Evolutionary conservation across 2,329 filamentous ascomycete genomes (phyloP), one percentile per base, ranked within the genome.

Genomic region (Cordyceps pruinosa): DNA sequence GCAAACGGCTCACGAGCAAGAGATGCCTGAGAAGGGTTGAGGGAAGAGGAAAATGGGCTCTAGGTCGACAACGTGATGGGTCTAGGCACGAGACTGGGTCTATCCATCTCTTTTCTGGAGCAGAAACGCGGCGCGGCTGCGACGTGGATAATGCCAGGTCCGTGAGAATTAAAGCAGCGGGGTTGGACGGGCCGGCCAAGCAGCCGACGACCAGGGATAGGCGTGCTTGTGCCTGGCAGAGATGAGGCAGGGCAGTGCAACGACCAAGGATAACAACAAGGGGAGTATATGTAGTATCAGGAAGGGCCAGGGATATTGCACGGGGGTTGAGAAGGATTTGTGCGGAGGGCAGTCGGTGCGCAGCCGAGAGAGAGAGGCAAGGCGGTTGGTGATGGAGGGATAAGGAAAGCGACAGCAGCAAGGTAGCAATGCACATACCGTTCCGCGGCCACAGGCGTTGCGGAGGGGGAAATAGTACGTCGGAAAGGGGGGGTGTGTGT

Each of bases 81-180:
- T 55, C 42, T n/a, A 47, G 52, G 52, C 32, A 55, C 34, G 45
- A 48, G 52, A 55, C 42, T 55, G 52, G 52, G 52, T 47, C 52
- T 26, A n/a, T 23, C 51, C 32, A 46, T 47, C 51, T 46, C 41
- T 53, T 53, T 54, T 26, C 21, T 47, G 45, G 51, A 34, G 51
- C 19, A 54, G 41, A 35, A 54, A 46, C 23, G 49, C 51, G 52
- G 41, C 52, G 42, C 52, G 52, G 52, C 52, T 47, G 52, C 52
- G 52, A 34, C 52, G 52, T 56, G 52, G 52, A 56, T 56, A 56
- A 47, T 39, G 34, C 25, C 52, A 56, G 52, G 44, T 48, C 44
- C 52, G 44, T 32, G 52, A 56, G 52, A 47, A 56, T 56, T 56
- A 56, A 56, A 44, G 34, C 52, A 56, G 52, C 52, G 52, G 52